These are phyloP conservation scores for Glycine tomentella DNA, from an alignment of 306 rosid species.

Conservation along the genomic window DNA sequence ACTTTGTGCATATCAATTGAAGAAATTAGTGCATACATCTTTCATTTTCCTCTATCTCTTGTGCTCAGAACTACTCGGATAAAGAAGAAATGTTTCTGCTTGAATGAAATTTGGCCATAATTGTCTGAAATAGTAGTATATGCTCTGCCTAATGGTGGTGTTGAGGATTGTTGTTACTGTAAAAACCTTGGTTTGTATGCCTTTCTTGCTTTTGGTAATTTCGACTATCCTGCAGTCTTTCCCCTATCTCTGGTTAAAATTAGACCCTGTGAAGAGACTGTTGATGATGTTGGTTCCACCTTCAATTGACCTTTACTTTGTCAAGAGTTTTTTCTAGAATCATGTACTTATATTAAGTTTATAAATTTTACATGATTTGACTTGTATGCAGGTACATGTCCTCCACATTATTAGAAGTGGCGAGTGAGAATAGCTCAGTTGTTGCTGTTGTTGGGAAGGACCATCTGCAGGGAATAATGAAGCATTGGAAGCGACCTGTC, in stretches of 20 bases:
- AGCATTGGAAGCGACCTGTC: slow-evolving; percentile 88
- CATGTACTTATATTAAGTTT: slow-evolving; percentile 36
- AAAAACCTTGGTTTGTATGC: background rate
- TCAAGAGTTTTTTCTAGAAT: slow-evolving; percentile 13
- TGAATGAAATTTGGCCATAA: background rate
- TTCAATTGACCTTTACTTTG: slow-evolving; percentile 15
- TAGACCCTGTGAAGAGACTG: too few relatives aligned
- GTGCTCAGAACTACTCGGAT: background rate
- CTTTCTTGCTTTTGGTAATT: background rate
- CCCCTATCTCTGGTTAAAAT: slow-evolving; percentile 13
- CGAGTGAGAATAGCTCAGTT: slow-evolving; percentile 68
- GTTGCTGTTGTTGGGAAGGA: slow-evolving; percentile 98
- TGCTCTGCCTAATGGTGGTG: slow-evolving; percentile 25
- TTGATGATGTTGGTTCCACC: background rate
- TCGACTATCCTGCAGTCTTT: background rate
- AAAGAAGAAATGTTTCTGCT: background rate
- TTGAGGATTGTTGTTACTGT: slow-evolving; percentile 5
- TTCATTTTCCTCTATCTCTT: background rate
- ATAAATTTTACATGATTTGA: slow-evolving; percentile 9
- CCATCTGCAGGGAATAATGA: slow-evolving; percentile 88
- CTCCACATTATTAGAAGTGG: slow-evolving; percentile 68
- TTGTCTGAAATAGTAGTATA: slow-evolving; percentile 5
- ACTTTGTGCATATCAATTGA: background rate
- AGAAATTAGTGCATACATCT: background rate
- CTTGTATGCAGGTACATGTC: slow-evolving; percentile 80